Conservation (phyloP, 164 flowering plant species). For the Sedum album region DNA sequence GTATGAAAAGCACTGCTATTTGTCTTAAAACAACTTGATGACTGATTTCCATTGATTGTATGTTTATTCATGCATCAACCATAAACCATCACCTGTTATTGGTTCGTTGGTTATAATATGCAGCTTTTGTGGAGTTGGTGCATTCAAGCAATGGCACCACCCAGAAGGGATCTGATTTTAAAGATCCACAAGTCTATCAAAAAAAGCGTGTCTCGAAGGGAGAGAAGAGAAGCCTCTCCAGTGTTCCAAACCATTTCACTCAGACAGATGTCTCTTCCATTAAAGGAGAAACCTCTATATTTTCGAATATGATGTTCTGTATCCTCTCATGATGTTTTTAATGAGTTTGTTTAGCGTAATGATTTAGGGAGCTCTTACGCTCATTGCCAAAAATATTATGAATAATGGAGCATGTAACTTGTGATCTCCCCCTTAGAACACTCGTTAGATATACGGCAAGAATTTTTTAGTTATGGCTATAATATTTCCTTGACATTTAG, state of each 20-base stretch:
- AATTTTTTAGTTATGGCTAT: not conserved
- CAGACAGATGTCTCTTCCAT: constrained; percentile 71
- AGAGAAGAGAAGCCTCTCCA: constrained; percentile 40
- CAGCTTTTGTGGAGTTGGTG: constrained; percentile 74
- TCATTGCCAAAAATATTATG: not conserved
- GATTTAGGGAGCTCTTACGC: not conserved
- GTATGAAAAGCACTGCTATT: constrained; percentile 30
- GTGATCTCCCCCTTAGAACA: not conserved
- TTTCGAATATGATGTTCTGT: constrained; percentile 80
- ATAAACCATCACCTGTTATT: not conserved
- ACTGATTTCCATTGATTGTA: not conserved
- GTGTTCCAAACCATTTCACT: constrained; percentile 74
- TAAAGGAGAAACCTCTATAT: constrained; percentile 54
- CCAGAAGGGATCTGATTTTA: constrained; percentile 39
- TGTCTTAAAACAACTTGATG: not conserved
- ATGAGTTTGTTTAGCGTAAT: not conserved
- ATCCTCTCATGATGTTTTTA: constrained; percentile 35
- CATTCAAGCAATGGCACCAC: constrained; percentile 86
- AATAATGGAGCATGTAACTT: not conserved
- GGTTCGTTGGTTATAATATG: constrained; percentile 17
- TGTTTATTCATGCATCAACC: not conserved
- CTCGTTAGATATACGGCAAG: not conserved
- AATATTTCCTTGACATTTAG: constrained; percentile 48
- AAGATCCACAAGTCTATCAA: constrained; percentile 26
- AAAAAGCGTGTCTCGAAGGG: constrained; percentile 37